Base-by-base conservation (phyloP, 106 monocot species). In the Dioscorea zingiberensis region DNA sequence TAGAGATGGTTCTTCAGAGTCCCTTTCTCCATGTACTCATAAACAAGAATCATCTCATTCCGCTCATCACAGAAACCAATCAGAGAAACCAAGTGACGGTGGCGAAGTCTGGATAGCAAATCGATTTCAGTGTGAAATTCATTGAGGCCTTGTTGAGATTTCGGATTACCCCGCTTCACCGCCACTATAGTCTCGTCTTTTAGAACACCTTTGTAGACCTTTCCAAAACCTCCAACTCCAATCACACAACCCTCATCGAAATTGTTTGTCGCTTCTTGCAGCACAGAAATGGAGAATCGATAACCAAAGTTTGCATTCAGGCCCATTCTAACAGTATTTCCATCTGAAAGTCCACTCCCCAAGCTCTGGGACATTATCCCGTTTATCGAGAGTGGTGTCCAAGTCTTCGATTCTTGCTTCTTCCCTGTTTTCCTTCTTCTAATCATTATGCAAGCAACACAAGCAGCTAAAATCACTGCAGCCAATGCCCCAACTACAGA, bases 1-100 rank as follows among this genome's bases (percentile, higher is more conserved):
- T 89, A 89, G 29, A 89, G 78, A 71, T 89, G 89, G 62, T 71
- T 82, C 68, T 79, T 85, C 0, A 89, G 74, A 28, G 89, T 77
- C 0, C 89, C 89, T 27, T 77, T 82, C 64, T 81, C 89, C 89
- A 89, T 89, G 74, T 85, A 89, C 64, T 89, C 89, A 11, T 89
- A 85, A 23, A 84, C 88, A 27, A 84, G 76, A 66, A 88, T 84
- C 88, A 84, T 88, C 71, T 88, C 88, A 47, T 76, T 85, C 24
- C 71, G 46, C 70, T 89, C 85, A 46, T 89, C 89, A 44, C 85
- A 89, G 55, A 65, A 89, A 0, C 89, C 89, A 24, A 89, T 82
- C 9, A 89, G 82, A 27, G 89, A 89, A 16, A 89, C 89, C 29
- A 89, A 75, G 30, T 89, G 89, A 21, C 89, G 81, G 60, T 89